Base-by-base conservation (phyloP, 1,139 yeast genomes). In the Hanseniaspora gamundiae region DNA sequence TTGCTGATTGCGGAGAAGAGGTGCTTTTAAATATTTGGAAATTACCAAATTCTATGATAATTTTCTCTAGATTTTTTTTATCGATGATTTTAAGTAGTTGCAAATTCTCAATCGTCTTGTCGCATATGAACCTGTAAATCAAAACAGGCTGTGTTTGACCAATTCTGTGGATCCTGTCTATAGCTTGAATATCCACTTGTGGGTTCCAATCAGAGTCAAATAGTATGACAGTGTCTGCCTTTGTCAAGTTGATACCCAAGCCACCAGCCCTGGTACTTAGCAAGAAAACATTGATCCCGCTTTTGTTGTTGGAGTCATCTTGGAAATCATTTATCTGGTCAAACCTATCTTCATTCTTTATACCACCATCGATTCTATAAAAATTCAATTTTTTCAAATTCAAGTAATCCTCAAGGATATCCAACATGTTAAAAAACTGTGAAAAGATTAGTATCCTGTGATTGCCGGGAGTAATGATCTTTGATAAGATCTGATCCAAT, bases 141-240 rank as follows among this genome's bases (percentile, higher is more conserved):
- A 85, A 70, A 2, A 87, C 95, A 0, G 95, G 95, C 44, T 73
- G 77, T 1, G 66, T 70, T 60, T 91, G 98, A 0, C 98, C 97
- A 46, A 91, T 85, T 57, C 98, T 69, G 60, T 91, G 97, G 13
- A 85, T 94, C 47, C 98, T 70, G 57, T 88, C 97, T 75, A 91
- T 91, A 0, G 97, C 97, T 59, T 91, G 98, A 42, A 87, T 65
- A 61, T 91, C 97, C 52, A 86, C 88, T 58, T 91, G 97, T 0
- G 98, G 98, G 55, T 91, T 91, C 95, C 97, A 88, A 59, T 91
- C 97, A 48, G 85, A 82, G 57, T 91, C 98, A 58, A 85, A 87
- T 14, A 91, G 57, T 3, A 91, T 75, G 1, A 91, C 97, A 0
- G 94, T 81, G 54, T 91, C 96, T 0, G 97, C 95, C 1, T 83